A percentile compares a stretch with the other conserved stretches of the same genome.
Conservation (phyloP, 257 asterid species). For the Jasminum sambac region DNA sequence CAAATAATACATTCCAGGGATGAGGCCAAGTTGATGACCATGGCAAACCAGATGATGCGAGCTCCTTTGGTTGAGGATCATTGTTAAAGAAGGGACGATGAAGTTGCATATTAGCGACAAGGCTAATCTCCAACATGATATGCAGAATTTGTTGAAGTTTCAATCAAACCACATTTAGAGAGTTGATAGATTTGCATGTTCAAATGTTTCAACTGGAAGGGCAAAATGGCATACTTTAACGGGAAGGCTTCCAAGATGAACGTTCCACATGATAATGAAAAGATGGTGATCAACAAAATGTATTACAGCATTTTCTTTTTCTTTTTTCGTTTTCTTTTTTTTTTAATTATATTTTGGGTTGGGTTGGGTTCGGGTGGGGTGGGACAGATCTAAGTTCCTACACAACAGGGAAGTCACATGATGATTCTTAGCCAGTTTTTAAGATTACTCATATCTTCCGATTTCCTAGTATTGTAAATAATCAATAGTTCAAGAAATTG, state of each 20-base stretch:
- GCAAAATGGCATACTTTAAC: not conserved
- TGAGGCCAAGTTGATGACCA: not conserved
- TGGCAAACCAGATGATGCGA: not conserved
- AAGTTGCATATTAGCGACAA: not conserved
- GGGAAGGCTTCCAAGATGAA: not conserved
- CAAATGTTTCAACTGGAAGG: not conserved
- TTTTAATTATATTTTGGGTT: too few relatives aligned
- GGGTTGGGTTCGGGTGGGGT: too few relatives aligned
- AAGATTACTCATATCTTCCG: not conserved
- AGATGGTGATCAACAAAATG: not conserved
- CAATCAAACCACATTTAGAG: not conserved
- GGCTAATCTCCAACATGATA: not conserved
- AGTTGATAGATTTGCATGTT: not conserved
- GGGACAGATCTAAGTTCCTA: not conserved
- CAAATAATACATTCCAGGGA: conserved; percentile 7
- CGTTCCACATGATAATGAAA: not conserved
- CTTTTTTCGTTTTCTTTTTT: too few relatives aligned
- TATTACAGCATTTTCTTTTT: not conserved
- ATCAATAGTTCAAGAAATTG: not conserved
- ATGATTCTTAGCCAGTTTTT: not conserved
- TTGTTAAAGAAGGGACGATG: not conserved
- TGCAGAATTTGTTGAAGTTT: not conserved
- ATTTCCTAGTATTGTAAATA: not conserved
- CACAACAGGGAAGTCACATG: not conserved
- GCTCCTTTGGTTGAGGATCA: not conserved